Base-by-base conservation (phyloP, 495 filamentous ascomycete species). In the Recurvomyces mirabilis region DNA sequence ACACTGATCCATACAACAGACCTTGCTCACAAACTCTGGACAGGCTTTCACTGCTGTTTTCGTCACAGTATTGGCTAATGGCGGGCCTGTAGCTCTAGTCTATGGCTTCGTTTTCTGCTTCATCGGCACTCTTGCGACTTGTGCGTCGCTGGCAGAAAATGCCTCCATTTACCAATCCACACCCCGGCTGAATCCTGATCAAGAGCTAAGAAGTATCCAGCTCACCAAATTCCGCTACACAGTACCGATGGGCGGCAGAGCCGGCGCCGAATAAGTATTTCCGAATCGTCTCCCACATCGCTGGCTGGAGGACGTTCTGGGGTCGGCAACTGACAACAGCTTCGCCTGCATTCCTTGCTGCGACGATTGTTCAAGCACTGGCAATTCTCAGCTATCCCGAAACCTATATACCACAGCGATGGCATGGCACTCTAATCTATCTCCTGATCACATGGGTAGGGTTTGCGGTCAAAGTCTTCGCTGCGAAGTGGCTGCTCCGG, bases 281-380 rank as follows among this genome's bases (percentile, higher is more conserved):
- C 10, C 4, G 15, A n/a, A 7, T 33, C 25, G n/a, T 52, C 2
- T 11, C 3, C 32, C 34, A 46, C 46, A 18, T 49, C 14, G 4
- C 26, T 7, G 71, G 72, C 12, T 82, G 77, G 78, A 62, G 81
- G 18, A 71, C 65, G 23, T 69, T 71, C 4, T 69, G 71, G 23
- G 75, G 72, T 7, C 81, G 78, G 77, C 72, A 78, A 58, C 70
- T 70, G 17, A 63, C 68, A 2, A 70, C 70, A 13, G 70, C 77
- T 1, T 62, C 68, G 1, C 61, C 67, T 21, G 68, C 68, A 1
- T 79, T 74, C 53, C 60, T 80, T 4, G 67, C 68, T 1, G 74
- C 66, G 0, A 74, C 67, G 2, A 68, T 77, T 39, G 73, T 82
- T 29, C 75, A 81, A 56, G 73, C 74, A 0, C 59, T 79, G 11